Base-by-base conservation (phyloP, 371 early-diverging fungal species). In the Rhizopus delemar region DNA sequence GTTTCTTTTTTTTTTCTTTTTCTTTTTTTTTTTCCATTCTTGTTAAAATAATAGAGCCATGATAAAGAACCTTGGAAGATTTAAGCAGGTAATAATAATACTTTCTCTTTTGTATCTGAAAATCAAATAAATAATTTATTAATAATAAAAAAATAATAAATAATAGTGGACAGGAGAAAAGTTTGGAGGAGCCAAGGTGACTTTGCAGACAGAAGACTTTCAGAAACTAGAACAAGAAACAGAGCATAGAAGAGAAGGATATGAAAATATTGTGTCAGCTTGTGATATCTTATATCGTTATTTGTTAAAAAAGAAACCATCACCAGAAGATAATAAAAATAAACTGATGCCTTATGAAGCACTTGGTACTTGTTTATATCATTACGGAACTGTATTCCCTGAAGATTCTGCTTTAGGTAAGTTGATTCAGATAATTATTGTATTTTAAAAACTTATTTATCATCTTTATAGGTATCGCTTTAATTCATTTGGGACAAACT, bases 21-120 rank as follows among this genome's bases (percentile, higher is more conserved):
- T 38, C 5, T 13, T 5, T 38, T 38, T 38, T 22, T 22, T 38
- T 38, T 38, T 38, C 39, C 39, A 38, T 38, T 13, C 39, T 13
- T 38, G 13, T 11, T 22, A 22, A 22, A 22, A 22, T 22, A 22
- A 22, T 22, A 22, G 22, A 22, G 22, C 22, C 22, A 84, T 82
- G 85, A 84, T 78, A 51, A 89, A 87, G 66, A 89, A 87, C 65
- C 72, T 87, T 49, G 88, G 88, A 41, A 86, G 87, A 70, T 70
- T 87, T 53, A 85, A 83, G 59, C 90, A 87, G 83, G 87, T 83
- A 71, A 52, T 51, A 15, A 38, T 46, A 46, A 6, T 43, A 12
- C 45, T 7, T 31, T 11, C 41, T 33, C 9, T 4, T 32, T 28
- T 31, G 31, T 22, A 22, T 41, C 15, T 53, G 16, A 31, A 53